These are phyloP conservation scores for Cryphonectria naterciae DNA, from an alignment of 2,329 filamentous ascomycete species.

Conservation along the genomic window DNA sequence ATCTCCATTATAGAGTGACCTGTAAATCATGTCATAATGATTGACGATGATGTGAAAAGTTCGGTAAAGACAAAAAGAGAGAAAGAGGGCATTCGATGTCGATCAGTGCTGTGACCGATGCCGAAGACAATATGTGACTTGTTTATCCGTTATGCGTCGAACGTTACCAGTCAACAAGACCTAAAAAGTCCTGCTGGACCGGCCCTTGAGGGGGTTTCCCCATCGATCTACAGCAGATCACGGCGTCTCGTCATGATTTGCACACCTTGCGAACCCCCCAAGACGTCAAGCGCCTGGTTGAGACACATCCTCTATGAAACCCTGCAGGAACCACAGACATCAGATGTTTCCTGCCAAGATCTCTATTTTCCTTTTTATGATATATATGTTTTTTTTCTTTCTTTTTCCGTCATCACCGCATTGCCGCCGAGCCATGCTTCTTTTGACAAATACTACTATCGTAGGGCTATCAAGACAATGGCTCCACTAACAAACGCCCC, in stretches of 20 bases:
- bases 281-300: background rate
- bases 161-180: background rate
- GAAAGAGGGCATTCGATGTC: background rate
- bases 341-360: conserved; percentile 7
- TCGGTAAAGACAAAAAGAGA: background rate
- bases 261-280: background rate
- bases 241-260: background rate
- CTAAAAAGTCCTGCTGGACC: background rate
- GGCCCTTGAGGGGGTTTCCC: background rate
- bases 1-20: too few relatives aligned
- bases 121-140: background rate
- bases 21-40: background rate
- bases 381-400: too few relatives aligned
- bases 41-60: background rate
- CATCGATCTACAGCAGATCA: conserved; percentile 2
- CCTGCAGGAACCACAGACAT: background rate
- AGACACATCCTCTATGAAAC: background rate
- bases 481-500: too few relatives aligned
- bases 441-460: too few relatives aligned
- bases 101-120: background rate
- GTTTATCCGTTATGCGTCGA: background rate
- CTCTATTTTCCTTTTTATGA: background rate
- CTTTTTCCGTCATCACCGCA: too few relatives aligned
- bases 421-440: too few relatives aligned
- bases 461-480: too few relatives aligned